Base-by-base conservation (phyloP, 768 basidiomycete genomes). In the Calocybe gangraenosa region DNA sequence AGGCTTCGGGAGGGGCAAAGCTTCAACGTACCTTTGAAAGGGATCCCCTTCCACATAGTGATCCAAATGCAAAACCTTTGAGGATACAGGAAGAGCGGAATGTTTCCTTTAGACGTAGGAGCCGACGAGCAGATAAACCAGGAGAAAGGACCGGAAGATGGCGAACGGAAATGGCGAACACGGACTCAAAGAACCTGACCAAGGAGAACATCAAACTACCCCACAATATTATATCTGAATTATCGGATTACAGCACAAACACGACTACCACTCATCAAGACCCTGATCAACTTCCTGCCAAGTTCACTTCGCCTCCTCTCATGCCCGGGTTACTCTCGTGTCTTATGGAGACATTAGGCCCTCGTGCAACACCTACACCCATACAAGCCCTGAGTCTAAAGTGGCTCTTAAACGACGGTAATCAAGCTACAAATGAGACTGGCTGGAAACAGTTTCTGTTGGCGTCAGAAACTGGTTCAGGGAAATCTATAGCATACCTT, bases 401-500 rank as follows among this genome's bases (percentile, higher is more conserved):
- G 51, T 80, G 82, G 64, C 62, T 90, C 14, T 60, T 88, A 42
- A 63, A 66, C 19, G 48, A 57, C 13, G 39, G 40, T 2, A 46
- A 33, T 38, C 42, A 51, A 25, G 40, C 50, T 28, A 43, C 38
- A 40, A 56, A 18, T 42, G 48, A 25, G 47, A 55, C 63, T 48
- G 58, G 58, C 19, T 72, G 67, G 58, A 66, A 68, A 37, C 69
- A 80, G 38, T 83, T 75, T 52, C 75, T 95, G 5, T 73, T 95
- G 1, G 92, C 90, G 0, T 84, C 87, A 0, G 92, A 94, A 63
- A 95, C 91, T 0, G 92, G 93, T 13, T 92, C 90, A 0, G 92
- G 92, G 1, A 95, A 95, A 67, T 92, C 87, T 2, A 77, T 94
- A 21, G 92, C 93, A 1, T 95, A 93, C 62, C 76, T 94, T 34